These are phyloP conservation scores for Dactylellina parvicollis DNA, from an alignment of 2,329 filamentous ascomycete species.

Conservation along the genomic window DNA sequence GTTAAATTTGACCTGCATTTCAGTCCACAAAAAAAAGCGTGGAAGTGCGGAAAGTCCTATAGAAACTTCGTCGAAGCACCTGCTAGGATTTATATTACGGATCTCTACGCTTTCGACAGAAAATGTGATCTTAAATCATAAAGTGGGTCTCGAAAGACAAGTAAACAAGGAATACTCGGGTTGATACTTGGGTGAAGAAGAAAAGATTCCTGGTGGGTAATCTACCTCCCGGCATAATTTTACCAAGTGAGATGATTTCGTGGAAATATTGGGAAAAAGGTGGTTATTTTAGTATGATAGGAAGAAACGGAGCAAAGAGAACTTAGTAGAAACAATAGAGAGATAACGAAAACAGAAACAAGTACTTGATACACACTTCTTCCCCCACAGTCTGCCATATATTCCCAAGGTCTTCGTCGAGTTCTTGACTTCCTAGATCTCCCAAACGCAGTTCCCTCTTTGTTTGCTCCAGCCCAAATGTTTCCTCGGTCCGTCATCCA, in stretches of 20 bases:
- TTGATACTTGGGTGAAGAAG: too few species aligned
- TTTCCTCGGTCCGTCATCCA: conserved; percentile 32
- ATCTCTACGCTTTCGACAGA: neutral
- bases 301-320: neutral
- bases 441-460: conserved; percentile 10
- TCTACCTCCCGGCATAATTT: too few species aligned
- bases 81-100: neutral
- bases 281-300: neutral
- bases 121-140: too few species aligned
- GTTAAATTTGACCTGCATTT: conserved; percentile 17
- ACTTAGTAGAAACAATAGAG: neutral
- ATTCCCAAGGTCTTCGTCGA: neutral
- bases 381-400: conserved; percentile 16
- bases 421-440: conserved; percentile 21
- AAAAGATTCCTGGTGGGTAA: too few species aligned
- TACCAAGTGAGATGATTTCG: neutral
- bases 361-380: conserved; percentile 30
- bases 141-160: neutral
- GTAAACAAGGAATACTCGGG: neutral
- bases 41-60: neutral
- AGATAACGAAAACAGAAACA: conserved; percentile 8
- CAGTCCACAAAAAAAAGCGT: neutral
- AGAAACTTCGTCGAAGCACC: neutral
- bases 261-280: neutral
- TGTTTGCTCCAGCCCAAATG: conserved; percentile 12